Conservation (phyloP, 2,329 filamentous ascomycete genomes). For the Nemania sp. region DNA sequence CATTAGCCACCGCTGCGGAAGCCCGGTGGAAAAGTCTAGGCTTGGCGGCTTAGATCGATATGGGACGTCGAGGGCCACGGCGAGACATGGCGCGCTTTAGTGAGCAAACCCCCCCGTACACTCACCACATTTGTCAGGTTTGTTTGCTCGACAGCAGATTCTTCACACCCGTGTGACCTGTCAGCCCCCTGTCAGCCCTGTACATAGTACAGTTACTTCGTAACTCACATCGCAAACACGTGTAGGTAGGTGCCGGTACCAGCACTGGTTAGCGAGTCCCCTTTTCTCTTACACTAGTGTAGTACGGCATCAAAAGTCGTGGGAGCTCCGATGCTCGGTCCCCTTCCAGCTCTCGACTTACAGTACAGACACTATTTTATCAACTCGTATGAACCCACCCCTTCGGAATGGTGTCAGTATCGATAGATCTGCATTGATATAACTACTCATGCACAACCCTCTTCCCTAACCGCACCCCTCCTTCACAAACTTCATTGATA, state of each 20-base stretch:
- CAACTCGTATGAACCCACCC: no score
- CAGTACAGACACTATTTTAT: not conserved
- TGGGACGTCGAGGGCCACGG: constrained; percentile 5
- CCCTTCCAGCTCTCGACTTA: not conserved
- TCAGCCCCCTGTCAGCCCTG: constrained; percentile 20
- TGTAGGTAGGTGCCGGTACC: not conserved
- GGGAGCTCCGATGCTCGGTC: not conserved
- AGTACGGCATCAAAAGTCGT: not conserved
- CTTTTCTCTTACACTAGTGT: not conserved
- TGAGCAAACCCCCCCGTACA: constrained; percentile 24
- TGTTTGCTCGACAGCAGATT: constrained; percentile 20
- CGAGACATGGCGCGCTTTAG: constrained; percentile 5
- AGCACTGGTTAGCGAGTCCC: constrained; percentile 1
- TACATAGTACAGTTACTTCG: not conserved
- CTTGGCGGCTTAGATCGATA: constrained; percentile 18
- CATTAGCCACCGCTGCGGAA: constrained; percentile 16
- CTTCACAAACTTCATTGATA: constrained; percentile 7
- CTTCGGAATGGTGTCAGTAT: not conserved
- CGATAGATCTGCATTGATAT: constrained; percentile 6
- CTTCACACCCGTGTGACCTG: constrained; percentile 24
- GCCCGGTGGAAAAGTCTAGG: not conserved
- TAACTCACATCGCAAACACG: not conserved
- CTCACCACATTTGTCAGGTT: constrained; percentile 27
- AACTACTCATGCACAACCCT: constrained; percentile 11
- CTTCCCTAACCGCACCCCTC: constrained; percentile 1